phyloP scores from a whole-genome alignment of 2,329 filamentous ascomycete species.

The Claviceps sorghi region DNA sequence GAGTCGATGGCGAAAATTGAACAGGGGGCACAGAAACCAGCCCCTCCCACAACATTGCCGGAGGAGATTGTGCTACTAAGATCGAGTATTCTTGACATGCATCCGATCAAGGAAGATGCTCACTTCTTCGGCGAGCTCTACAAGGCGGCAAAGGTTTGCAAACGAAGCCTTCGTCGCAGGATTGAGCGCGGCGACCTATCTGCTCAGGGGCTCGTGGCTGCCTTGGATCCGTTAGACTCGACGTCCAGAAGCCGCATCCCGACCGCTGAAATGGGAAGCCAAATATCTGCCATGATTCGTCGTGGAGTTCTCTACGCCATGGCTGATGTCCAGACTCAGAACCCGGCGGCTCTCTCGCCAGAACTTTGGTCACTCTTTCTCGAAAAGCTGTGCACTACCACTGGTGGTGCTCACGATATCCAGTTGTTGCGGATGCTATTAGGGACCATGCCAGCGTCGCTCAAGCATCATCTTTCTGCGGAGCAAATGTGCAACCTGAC shows the following conservation, averaged over 20 bases:
- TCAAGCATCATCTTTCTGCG: conserved; percentile 6
- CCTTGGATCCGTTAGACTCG: conserved; percentile 11
- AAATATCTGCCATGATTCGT: conserved; percentile 10
- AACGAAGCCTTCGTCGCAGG: conserved; percentile 6
- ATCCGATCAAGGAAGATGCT: conserved; percentile 1
- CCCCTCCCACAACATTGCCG: conserved; percentile 1
- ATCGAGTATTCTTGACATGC: conserved; percentile 4
- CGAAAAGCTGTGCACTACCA: conserved; percentile 4
- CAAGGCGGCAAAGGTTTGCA: conserved; percentile 2
- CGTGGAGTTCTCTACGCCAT: conserved; percentile 9
- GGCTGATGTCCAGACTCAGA: conserved; percentile 3
- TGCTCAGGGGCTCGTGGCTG: conserved; percentile 4
- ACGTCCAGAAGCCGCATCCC: conserved; percentile 6
- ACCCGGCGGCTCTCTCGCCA: conserved; percentile 1
- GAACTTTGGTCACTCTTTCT: conserved; percentile 10
- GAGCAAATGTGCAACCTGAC: conserved; percentile 7
- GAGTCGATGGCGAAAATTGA: neutral
- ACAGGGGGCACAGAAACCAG: neutral
- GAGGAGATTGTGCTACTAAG: conserved; percentile 8
- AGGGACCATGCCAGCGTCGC: conserved; percentile 7
- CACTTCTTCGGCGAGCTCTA: conserved; percentile 4
- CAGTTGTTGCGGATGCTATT: conserved; percentile 9
- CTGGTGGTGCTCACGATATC: conserved; percentile 7
- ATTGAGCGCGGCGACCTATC: conserved; percentile 7
- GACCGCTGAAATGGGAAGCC: conserved; percentile 5